Percentiles rank a stretch among this genome's conserved stretches.
Evolutionary conservation across 345 rosid genomes (phyloP).

Genomic region (Linum usitatissimum): DNA sequence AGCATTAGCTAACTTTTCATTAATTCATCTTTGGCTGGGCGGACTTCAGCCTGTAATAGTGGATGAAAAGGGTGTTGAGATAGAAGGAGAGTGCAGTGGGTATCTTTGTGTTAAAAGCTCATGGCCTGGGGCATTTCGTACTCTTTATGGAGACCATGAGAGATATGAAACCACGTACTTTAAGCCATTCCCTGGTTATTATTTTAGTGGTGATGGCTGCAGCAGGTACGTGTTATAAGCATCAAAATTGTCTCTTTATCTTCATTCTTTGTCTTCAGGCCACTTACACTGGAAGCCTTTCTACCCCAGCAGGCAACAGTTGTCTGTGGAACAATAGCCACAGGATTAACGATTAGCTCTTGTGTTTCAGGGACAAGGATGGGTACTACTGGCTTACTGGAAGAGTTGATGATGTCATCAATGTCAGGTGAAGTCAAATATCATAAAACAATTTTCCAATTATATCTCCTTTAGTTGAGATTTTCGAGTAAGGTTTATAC

Average conservation of each 20-base stretch:
- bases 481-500: neutral
- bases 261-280: neutral
- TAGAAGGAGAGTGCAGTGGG: slow-evolving; percentile 92
- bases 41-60: slow-evolving; percentile 68
- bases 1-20: neutral
- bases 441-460: slow-evolving; percentile 1
- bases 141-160: slow-evolving; percentile 96
- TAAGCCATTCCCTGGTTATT: slow-evolving; percentile 89
- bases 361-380: slow-evolving; percentile 76
- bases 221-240: slow-evolving; percentile 40
- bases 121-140: slow-evolving; percentile 98
- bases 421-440: slow-evolving; percentile 54
- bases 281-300: neutral
- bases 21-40: slow-evolving; percentile 10
- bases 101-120: slow-evolving; percentile 79
- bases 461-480: neutral
- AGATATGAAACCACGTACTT: slow-evolving; percentile 96
- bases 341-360: slow-evolving; percentile 13
- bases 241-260: neutral
- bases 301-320: neutral
- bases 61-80: slow-evolving; percentile 93
- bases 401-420: slow-evolving; percentile 97
- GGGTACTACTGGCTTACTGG: slow-evolving; percentile 98
- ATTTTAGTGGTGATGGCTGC: slow-evolving; percentile 96
- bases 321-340: neutral